Conservation (phyloP, 306 rosid species). For the Prunus davidiana region DNA sequence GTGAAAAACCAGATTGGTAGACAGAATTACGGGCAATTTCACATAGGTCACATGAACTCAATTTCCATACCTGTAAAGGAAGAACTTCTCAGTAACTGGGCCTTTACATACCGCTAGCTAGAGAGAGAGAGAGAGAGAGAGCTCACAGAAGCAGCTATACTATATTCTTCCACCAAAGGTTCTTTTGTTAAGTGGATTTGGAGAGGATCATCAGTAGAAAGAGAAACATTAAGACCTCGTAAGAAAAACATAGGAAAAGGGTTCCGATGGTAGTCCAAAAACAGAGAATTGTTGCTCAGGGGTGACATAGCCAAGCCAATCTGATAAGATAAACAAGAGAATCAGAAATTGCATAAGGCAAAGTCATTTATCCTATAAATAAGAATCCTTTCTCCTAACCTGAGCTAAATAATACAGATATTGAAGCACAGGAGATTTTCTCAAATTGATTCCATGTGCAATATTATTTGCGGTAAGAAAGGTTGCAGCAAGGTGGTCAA, state of each 20-base stretch:
- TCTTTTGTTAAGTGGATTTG: constrained; percentile 98
- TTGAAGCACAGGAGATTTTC: constrained; percentile 92
- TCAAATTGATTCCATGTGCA: constrained; percentile 96
- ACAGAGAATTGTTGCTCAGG: constrained; percentile 89
- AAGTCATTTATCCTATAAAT: constrained; percentile 10
- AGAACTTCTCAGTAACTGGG: background rate
- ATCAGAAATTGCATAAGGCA: constrained; percentile 16
- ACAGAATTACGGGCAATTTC: constrained; percentile 97
- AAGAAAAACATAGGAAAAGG: constrained; percentile 89
- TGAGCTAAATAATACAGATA: constrained; percentile 86
- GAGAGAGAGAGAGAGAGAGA: constrained; percentile 24
- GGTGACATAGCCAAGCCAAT: constrained; percentile 99
- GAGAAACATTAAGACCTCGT: constrained; percentile 93
- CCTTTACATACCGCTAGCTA: background rate
- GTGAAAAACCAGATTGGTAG: constrained; percentile 93
- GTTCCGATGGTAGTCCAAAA: constrained; percentile 95
- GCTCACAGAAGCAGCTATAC: constrained; percentile 98
- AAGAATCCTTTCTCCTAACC: constrained; percentile 35
- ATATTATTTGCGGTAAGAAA: constrained; percentile 81
- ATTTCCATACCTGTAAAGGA: constrained; percentile 80
- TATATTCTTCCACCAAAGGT: constrained; percentile 96
- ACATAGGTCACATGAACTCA: constrained; percentile 94
- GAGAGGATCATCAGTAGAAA: constrained; percentile 98
- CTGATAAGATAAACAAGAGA: constrained; percentile 35
- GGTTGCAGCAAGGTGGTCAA: constrained; percentile 98